Evolutionary conservation across 2,329 filamentous ascomycete species (phyloP), one percentile per base, ranked within the genome.

Genomic region (Pseudonectria buxi): DNA sequence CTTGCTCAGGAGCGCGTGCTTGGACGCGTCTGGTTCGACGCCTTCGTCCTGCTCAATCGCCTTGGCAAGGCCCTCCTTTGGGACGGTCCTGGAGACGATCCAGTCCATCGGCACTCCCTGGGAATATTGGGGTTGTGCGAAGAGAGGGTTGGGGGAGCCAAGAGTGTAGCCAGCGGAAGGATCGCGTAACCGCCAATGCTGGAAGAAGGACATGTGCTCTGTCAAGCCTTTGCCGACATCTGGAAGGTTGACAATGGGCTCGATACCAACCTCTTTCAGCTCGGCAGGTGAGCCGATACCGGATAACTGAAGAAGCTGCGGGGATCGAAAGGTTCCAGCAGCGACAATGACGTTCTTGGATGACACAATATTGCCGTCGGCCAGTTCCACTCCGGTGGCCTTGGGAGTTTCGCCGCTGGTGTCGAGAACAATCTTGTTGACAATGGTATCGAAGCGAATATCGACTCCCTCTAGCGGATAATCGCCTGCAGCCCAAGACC

Each of bases 171-270:
- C 62, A 1, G 53, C 51, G 6, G 51, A 54, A 11, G 56, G 53
- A 26, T 62, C 44, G 22, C 53, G 50, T 5, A 65, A 18, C 35
- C 53, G 53, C 63, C 49, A 56, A 30, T 45, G 45, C 27, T 52
- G 50, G 28, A 47, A 50, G 40, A 51, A 43, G 32, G 49, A 33
- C 49, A 50, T 36, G 30, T 57, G 52, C 10, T 57, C 55, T 1
- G 41, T 35, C 14, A 58, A 27, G 35, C 69, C 67, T 44, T 71
- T 58, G 5, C 71, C 73, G 1, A 76, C 72, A 2, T 71, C 71
- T 1, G 64, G 63, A 1, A 68, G 58, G 30, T 70, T 58, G 6
- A 64, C 13, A 1, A 45, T 16, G 14, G 33, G 26, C 15, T 59
- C 41, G 18, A 75, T 72, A 7, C 60, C 51, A 41, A 65, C 54